phyloP scores from a whole-genome alignment of 257 asterid species.

The Echites panduratus region DNA sequence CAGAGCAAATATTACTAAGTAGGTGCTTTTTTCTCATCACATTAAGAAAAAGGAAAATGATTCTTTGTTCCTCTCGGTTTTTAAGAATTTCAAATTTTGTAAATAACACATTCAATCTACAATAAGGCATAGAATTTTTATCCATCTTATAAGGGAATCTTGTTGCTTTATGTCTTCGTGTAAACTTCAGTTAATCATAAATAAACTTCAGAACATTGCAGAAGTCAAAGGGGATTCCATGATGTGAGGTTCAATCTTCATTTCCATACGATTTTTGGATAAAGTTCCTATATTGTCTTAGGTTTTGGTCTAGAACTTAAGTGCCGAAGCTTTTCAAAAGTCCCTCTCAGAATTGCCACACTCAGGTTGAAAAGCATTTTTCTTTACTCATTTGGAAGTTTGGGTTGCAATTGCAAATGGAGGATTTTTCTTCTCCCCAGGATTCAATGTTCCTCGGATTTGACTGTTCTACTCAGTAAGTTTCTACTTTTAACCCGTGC shows the following conservation, averaged over 20 bases:
- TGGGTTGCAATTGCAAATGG: conserved; percentile 21
- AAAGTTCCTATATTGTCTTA: no score
- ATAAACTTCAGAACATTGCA: not conserved
- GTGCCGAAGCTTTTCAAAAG: not conserved
- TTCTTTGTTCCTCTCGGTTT: not conserved
- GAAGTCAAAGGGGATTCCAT: not conserved
- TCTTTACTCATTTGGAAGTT: not conserved
- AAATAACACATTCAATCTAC: not conserved
- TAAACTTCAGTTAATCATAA: not conserved
- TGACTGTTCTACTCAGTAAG: conserved; percentile 52
- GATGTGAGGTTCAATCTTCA: not conserved
- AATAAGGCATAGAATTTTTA: not conserved
- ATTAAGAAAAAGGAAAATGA: no score
- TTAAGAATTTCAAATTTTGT: not conserved
- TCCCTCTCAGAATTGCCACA: not conserved
- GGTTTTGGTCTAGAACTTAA: no score
- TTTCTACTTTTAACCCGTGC: not conserved
- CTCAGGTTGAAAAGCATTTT: not conserved
- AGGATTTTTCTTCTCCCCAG: conserved; percentile 34
- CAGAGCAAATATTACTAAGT: not conserved
- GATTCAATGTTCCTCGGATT: conserved; percentile 46
- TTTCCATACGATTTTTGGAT: not conserved
- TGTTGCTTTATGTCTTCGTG: not conserved
- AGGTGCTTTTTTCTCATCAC: not conserved
- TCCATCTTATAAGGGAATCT: not conserved